These are phyloP conservation scores for Albatrellus sp. DNA, from an alignment of 1,284 basidiomycete species.

Conservation along the genomic window DNA sequence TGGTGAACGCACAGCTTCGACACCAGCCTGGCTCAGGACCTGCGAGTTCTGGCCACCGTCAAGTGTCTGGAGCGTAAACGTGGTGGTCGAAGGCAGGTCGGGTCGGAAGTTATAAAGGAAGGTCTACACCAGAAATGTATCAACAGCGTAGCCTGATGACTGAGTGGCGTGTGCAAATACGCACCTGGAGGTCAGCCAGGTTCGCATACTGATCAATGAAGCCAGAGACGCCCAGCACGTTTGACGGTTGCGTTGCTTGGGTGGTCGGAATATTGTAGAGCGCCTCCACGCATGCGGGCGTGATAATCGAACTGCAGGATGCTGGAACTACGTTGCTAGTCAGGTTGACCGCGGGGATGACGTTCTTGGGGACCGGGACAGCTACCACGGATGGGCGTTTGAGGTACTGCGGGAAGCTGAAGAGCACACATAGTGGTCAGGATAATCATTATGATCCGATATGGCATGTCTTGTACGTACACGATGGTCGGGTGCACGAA, in stretches of 20 bases:
- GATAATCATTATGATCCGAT: not conserved
- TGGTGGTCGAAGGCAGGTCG: constrained; percentile 17
- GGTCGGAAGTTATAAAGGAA: constrained; percentile 14
- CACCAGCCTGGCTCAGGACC: constrained; percentile 21
- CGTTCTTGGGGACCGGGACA: not conserved
- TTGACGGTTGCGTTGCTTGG: constrained; percentile 15
- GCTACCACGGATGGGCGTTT: not conserved
- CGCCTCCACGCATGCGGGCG: constrained; percentile 18
- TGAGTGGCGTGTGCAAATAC: not conserved
- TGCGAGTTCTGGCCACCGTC: not conserved
- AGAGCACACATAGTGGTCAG: not conserved
- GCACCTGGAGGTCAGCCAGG: constrained; percentile 9
- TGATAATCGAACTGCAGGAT: constrained; percentile 13
- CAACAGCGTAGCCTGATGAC: not conserved
- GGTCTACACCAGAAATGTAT: not conserved
- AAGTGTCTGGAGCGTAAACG: constrained; percentile 4
- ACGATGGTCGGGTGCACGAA: constrained; percentile 16
- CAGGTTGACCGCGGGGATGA: constrained; percentile 7
- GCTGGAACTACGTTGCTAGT: constrained; percentile 9
- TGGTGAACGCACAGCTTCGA: constrained; percentile 27
- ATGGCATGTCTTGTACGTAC: constrained; percentile 6
- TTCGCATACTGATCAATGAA: constrained; percentile 19
- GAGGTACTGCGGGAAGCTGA: constrained; percentile 5
- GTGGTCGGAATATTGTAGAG: constrained; percentile 22
- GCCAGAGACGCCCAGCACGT: constrained; percentile 19